Conservation (phyloP, 768 basidiomycete genomes). For the Termitomyces sp. region DNA sequence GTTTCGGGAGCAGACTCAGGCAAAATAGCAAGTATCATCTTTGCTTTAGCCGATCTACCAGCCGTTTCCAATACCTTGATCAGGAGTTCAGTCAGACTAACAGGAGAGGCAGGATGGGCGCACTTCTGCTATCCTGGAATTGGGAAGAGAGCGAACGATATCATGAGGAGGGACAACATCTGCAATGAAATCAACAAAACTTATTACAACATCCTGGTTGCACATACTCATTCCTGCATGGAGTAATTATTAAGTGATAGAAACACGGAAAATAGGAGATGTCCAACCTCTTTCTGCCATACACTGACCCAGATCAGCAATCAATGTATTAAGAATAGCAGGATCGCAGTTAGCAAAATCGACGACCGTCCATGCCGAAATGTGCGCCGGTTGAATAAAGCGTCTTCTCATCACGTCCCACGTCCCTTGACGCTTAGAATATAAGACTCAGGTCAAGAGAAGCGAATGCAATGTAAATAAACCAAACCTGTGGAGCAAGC, state of each 20-base stretch:
- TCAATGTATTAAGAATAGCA: slow-evolving; percentile 12
- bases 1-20: slow-evolving; percentile 22
- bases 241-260: background rate
- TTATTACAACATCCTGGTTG: background rate
- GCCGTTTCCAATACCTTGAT: slow-evolving; percentile 9
- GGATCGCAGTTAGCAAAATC: slow-evolving; percentile 19
- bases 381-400: slow-evolving; percentile 13
- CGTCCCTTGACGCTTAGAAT: slow-evolving; percentile 18
- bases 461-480: background rate
- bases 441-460: background rate
- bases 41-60: slow-evolving; percentile 5
- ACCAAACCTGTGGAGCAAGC: slow-evolving; percentile 11
- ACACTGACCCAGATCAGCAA: slow-evolving; percentile 15
- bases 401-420: slow-evolving; percentile 28
- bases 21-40: slow-evolving; percentile 24
- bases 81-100: background rate
- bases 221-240: slow-evolving; percentile 15
- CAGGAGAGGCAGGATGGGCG: background rate
- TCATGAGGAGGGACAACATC: slow-evolving; percentile 5
- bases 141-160: slow-evolving; percentile 2
- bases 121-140: background rate
- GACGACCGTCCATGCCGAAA: slow-evolving; percentile 19
- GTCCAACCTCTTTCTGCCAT: slow-evolving; percentile 22
- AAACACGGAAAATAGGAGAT: background rate
- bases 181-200: background rate